Evolutionary conservation across 805 yeast species (phyloP).

Genomic region (Schwanniomyces yamadae): DNA sequence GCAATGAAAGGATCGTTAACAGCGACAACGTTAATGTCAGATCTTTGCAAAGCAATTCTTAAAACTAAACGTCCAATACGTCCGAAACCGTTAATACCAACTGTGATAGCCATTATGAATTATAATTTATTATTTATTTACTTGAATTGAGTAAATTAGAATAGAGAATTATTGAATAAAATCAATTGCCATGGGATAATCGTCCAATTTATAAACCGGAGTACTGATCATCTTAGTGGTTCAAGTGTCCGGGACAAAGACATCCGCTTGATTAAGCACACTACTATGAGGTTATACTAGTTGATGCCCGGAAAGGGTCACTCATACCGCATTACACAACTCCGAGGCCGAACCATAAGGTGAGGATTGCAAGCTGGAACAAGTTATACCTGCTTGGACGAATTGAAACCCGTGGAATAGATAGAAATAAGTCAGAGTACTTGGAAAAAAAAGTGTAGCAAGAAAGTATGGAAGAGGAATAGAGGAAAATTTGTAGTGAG

Average conservation of each 20-base stretch:
- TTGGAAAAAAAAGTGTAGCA: too few relatives aligned
- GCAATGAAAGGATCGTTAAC: slow-evolving; percentile 90
- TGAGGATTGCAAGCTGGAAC: background rate
- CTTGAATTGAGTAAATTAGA: slow-evolving; percentile 2
- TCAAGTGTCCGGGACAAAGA: slow-evolving; percentile 15
- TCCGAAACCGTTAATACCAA: slow-evolving; percentile 95
- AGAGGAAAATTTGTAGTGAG: too few relatives aligned
- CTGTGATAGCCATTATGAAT: slow-evolving; percentile 53
- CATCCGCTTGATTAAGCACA: slow-evolving; percentile 10
- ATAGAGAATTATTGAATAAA: slow-evolving; percentile 1
- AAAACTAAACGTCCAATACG: slow-evolving; percentile 89
- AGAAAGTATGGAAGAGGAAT: too few relatives aligned
- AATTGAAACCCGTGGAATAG: too few relatives aligned
- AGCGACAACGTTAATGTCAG: slow-evolving; percentile 79
- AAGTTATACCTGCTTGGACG: background rate
- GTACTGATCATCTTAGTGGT: background rate
- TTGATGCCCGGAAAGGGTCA: slow-evolving; percentile 1
- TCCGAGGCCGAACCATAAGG: slow-evolving; percentile 5
- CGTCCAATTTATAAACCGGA: slow-evolving; percentile 6
- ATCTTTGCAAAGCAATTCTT: slow-evolving; percentile 74
- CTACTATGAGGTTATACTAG: slow-evolving; percentile 1
- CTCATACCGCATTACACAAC: slow-evolving; percentile 2
- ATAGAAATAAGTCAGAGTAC: too few relatives aligned
- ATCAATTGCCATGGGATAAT: slow-evolving; percentile 3
- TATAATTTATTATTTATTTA: slow-evolving; percentile 9